These are phyloP conservation scores for Leucoagaricus sp. DNA, from an alignment of 1,284 basidiomycete genomes.

Conservation along the genomic window DNA sequence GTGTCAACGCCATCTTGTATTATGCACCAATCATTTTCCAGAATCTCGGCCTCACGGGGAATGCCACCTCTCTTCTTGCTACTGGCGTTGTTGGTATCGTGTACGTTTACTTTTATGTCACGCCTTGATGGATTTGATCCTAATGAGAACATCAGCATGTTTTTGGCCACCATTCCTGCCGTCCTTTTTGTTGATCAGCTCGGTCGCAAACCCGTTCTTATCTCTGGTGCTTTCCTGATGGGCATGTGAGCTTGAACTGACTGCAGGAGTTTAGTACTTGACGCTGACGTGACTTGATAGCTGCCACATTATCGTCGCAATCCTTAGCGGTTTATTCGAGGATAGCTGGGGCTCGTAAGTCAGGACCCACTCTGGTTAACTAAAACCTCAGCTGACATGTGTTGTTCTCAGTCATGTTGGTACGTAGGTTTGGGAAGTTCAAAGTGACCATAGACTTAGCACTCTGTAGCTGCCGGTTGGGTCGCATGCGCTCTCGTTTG, in stretches of 20 bases:
- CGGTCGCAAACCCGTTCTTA: slow-evolving; percentile 68
- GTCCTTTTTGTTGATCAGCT: slow-evolving; percentile 73
- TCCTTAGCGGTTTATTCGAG: slow-evolving; percentile 57
- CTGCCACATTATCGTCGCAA: slow-evolving; percentile 67
- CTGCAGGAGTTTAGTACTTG: not conserved
- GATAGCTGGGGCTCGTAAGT: slow-evolving; percentile 51
- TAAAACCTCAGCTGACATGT: slow-evolving; percentile 5
- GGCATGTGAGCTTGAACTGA: slow-evolving; percentile 39
- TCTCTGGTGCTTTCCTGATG: slow-evolving; percentile 75
- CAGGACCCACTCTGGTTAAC: not conserved
- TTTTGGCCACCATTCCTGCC: slow-evolving; percentile 73
- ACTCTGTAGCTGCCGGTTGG: slow-evolving; percentile 56
- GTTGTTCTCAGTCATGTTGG: slow-evolving; percentile 30
- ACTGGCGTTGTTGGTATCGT: slow-evolving; percentile 84
- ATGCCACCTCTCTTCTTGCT: slow-evolving; percentile 65
- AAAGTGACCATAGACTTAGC: not conserved
- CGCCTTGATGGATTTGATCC: not conserved
- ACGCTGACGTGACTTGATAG: slow-evolving; percentile 21
- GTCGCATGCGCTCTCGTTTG: slow-evolving; percentile 65
- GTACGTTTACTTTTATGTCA: slow-evolving; percentile 38
- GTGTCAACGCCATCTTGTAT: slow-evolving; percentile 69
- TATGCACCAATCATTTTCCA: slow-evolving; percentile 70
- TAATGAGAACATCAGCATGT: slow-evolving; percentile 49
- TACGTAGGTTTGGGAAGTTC: slow-evolving; percentile 17
- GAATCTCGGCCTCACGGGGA: slow-evolving; percentile 56